Conservation (phyloP, 495 filamentous ascomycete genomes). For the Geopyxis carbonaria region DNA sequence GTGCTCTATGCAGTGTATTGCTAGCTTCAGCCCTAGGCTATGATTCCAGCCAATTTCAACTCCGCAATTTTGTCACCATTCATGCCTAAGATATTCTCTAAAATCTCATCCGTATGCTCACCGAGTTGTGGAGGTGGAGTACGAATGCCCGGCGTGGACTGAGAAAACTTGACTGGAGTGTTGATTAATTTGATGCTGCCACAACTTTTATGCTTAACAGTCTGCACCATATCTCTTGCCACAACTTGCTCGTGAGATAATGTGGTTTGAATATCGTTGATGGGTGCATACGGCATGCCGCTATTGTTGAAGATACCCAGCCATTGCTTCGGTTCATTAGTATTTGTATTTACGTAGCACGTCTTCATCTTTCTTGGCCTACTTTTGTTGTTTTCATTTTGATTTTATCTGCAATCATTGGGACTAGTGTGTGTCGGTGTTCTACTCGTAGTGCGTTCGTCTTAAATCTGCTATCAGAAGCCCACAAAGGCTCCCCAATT, state of each 20-base stretch:
- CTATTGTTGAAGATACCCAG: conserved; percentile 69
- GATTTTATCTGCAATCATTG: conserved; percentile 57
- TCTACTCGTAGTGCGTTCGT: conserved; percentile 72
- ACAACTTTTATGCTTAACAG: conserved; percentile 65
- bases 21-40: too few species aligned
- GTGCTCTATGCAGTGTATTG: too few species aligned
- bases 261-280: conserved; percentile 78
- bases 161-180: conserved; percentile 90
- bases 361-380: too few species aligned
- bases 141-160: conserved; percentile 58
- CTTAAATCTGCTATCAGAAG: conserved; percentile 51
- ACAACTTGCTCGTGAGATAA: conserved; percentile 72
- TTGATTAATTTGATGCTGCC: conserved; percentile 80
- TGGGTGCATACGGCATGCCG: conserved; percentile 86
- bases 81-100: conserved; percentile 49
- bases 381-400: conserved; percentile 51
- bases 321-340: too few species aligned
- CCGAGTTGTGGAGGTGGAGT: conserved; percentile 72
- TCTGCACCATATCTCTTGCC: conserved; percentile 74
- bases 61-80: conserved; percentile 38
- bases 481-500: conserved; percentile 65
- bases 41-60: conserved; percentile 10
- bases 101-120: conserved; percentile 79
- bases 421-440: conserved; percentile 58
- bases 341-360: too few species aligned